Conservation (phyloP, 345 rosid genomes). For the Clausena lansium region DNA sequence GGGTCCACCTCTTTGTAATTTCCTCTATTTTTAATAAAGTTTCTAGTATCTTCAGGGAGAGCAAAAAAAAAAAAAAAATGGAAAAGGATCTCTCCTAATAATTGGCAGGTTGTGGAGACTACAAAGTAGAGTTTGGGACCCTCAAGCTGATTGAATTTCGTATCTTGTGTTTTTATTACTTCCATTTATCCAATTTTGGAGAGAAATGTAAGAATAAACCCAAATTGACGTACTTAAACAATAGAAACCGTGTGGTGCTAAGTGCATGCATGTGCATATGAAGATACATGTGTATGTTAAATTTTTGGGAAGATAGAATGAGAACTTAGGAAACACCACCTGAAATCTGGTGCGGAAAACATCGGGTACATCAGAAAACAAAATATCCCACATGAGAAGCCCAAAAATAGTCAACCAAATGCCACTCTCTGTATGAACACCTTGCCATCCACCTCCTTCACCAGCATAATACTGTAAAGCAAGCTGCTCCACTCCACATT, state of each 20-base stretch:
- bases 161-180: not conserved
- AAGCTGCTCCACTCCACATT: slow-evolving; percentile 94
- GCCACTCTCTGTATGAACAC: slow-evolving; percentile 85
- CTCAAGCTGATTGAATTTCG: not conserved
- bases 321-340: slow-evolving; percentile 37
- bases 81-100: no score
- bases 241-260: not conserved
- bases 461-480: slow-evolving; percentile 84
- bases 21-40: not conserved
- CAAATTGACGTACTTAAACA: not conserved
- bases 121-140: no score
- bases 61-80: no score
- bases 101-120: not conserved
- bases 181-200: not conserved
- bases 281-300: not conserved
- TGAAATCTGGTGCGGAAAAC: slow-evolving; percentile 82
- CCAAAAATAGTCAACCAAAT: slow-evolving; percentile 91
- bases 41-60: not conserved
- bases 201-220: no score
- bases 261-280: not conserved
- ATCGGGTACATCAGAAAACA: slow-evolving; percentile 68
- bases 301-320: not conserved
- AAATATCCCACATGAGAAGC: slow-evolving; percentile 87
- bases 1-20: not conserved
- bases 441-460: slow-evolving; percentile 87